These are phyloP conservation scores for Diophrys appendiculata DNA, from an alignment of 73 alveolate species.

Conservation along the genomic window DNA sequence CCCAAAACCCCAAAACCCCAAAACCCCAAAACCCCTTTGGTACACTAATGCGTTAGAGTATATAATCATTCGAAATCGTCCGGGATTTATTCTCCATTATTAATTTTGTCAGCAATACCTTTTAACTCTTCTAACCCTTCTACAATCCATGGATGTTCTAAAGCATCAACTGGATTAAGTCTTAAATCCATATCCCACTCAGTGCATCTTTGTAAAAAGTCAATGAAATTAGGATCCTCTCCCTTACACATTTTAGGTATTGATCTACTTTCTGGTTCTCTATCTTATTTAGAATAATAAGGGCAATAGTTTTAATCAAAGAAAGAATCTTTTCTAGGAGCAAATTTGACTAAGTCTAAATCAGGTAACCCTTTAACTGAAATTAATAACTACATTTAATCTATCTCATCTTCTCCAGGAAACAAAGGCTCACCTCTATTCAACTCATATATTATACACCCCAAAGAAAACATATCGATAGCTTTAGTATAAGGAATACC, in stretches of 20 bases:
- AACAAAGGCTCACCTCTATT: conserved; percentile 54
- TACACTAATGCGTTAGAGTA: no score
- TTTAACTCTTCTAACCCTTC: conserved; percentile 9
- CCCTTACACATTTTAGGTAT: conserved; percentile 6
- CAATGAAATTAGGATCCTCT: conserved; percentile 27
- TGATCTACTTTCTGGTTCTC: no score
- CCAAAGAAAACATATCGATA: conserved; percentile 56
- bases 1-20: no score
- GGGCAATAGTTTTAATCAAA: conserved; percentile 29
- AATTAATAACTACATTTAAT: conserved; percentile 48
- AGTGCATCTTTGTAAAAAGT: conserved; percentile 30
- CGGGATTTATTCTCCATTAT: no score
- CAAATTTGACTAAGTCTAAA: conserved; percentile 16
- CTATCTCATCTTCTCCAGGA: conserved; percentile 51
- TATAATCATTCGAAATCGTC: no score
- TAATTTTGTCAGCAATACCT: no score
- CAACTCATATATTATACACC: conserved; percentile 54
- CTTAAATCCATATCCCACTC: conserved; percentile 36
- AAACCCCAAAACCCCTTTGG: no score
- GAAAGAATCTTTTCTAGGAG: conserved; percentile 41
- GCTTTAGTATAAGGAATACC: conserved; percentile 42
- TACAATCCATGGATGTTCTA: conserved; percentile 35
- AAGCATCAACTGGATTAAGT: conserved; percentile 33
- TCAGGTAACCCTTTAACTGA: conserved; percentile 55
- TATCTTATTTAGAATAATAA: no score